Base-by-base conservation (phyloP, 352 stramenopile species). In the Peronospora belbahrii region DNA sequence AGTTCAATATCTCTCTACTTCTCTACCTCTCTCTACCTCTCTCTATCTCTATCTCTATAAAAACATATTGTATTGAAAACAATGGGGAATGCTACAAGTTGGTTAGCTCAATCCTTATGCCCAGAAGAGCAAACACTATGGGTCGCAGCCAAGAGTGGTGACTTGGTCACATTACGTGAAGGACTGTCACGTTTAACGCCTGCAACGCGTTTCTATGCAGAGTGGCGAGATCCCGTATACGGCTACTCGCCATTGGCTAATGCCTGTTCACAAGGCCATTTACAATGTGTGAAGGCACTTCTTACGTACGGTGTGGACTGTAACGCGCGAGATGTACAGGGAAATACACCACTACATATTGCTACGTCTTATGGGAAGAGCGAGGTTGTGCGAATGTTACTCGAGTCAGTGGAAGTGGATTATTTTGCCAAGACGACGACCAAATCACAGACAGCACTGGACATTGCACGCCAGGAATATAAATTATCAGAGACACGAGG, bases 11-110 rank as follows among this genome's bases (percentile, higher is more conserved):
- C n/a, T n/a, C n/a, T n/a, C n/a, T n/a, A n/a, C n/a, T n/a, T n/a
- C n/a, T n/a, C n/a, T n/a, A n/a, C n/a, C n/a, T n/a, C n/a, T n/a
- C n/a, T n/a, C n/a, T 6, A 38, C 13, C 11, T 25, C 27, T 5
- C 10, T 23, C 17, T 33, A n/a, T 43, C n/a, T 32, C 5, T 6
- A 31, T 17, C 9, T 25, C 8, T 7, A 4, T 39, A 11, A 20
- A 14, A 33, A 13, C 8, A 8, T 33, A 2, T 33, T 33, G 27
- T 33, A 4, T 13, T 10, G 27, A 33, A 14, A 25, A 52, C 15
- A 17, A 90, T 90, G 79, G 79, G 79, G 20, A 88, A 88, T 52
- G 56, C 74, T 14, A 70, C 76, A 52, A 85, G 72, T 47, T 91
- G 79, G 79, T 34, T 88, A 32, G 42, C 79, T 47, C 74, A 86